Evolutionary conservation across 2,329 filamentous ascomycete species (phyloP).

Genomic region (Diplodia scrobiculata): DNA sequence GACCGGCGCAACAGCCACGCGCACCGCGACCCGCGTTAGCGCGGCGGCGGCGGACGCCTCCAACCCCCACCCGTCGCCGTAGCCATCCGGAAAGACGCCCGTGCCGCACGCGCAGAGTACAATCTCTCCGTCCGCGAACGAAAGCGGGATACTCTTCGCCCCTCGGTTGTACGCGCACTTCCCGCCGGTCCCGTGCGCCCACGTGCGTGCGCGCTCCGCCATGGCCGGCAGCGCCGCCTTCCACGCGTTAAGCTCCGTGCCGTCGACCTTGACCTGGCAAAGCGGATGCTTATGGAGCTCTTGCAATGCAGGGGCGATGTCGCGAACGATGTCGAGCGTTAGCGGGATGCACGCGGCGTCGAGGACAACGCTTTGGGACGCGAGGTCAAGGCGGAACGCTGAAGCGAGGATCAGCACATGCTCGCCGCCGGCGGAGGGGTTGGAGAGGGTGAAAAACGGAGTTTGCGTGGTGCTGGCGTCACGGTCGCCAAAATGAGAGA

Average conservation of each 20-base stretch:
- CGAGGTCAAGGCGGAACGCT: constrained; percentile 40
- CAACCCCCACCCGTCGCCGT: constrained; percentile 20
- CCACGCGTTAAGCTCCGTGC: constrained; percentile 31
- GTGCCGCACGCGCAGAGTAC: constrained; percentile 42
- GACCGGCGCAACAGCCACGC: constrained; percentile 40
- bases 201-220: constrained; percentile 44
- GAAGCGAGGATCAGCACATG: constrained; percentile 37
- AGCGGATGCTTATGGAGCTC: background rate
- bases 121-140: constrained; percentile 32
- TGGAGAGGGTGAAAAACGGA: constrained; percentile 32
- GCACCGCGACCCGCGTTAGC: constrained; percentile 36
- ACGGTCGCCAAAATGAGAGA: constrained; percentile 32
- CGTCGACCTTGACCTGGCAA: constrained; percentile 32
- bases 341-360: constrained; percentile 43
- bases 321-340: constrained; percentile 25
- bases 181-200: constrained; percentile 39
- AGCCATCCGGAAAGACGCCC: constrained; percentile 36
- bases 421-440: constrained; percentile 28
- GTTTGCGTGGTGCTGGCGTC: background rate
- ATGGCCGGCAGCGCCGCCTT: constrained; percentile 32
- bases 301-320: background rate
- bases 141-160: constrained; percentile 34
- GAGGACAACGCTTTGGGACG: constrained; percentile 38
- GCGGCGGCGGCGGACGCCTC: constrained; percentile 33
- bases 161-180: constrained; percentile 39